Evolutionary conservation across 352 stramenopile genomes (phyloP).

Genomic region (Phytophthora ramorum): DNA sequence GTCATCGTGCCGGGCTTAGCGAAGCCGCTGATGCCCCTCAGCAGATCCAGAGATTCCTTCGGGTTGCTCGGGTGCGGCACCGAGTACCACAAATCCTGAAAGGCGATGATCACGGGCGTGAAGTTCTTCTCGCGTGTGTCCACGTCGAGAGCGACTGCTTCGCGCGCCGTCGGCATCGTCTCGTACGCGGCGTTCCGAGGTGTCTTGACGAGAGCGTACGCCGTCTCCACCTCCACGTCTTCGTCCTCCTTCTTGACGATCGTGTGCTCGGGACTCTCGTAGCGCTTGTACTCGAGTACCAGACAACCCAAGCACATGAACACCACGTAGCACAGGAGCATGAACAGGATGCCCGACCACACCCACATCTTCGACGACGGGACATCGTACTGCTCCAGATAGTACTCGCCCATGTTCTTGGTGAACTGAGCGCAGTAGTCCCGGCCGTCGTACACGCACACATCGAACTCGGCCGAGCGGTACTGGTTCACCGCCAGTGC

Average conservation of each 20-base stretch:
- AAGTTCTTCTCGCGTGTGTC: constrained; percentile 46
- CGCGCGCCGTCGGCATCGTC: constrained; percentile 17
- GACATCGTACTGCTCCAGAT: constrained; percentile 42
- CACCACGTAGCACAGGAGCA: constrained; percentile 41
- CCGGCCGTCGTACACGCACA: constrained; percentile 46
- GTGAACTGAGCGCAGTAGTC: constrained; percentile 46
- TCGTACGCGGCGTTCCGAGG: constrained; percentile 31
- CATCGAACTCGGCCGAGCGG: constrained; percentile 30
- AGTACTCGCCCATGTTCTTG: constrained; percentile 52
- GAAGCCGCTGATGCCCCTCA: constrained; percentile 19
- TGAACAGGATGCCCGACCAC: constrained; percentile 41
- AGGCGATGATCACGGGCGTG: constrained; percentile 4
- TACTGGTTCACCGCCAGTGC: constrained; percentile 45
- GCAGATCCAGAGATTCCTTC: constrained; percentile 32
- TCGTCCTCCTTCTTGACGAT: constrained; percentile 26
- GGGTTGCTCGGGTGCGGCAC: constrained; percentile 48
- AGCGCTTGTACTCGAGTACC: constrained; percentile 27
- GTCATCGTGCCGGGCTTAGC: constrained; percentile 17
- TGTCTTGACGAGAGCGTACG: constrained; percentile 32
- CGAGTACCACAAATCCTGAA: constrained; percentile 54
- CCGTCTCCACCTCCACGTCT: no score
- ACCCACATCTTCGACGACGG: constrained; percentile 40
- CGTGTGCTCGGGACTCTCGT: constrained; percentile 34
- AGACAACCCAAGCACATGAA: constrained; percentile 56
- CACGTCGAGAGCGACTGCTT: constrained; percentile 24